Percentiles rank a stretch among this genome's conserved stretches.
phyloP scores from a whole-genome alignment of 768 basidiomycete genomes.

The Collybiopsis confluens region DNA sequence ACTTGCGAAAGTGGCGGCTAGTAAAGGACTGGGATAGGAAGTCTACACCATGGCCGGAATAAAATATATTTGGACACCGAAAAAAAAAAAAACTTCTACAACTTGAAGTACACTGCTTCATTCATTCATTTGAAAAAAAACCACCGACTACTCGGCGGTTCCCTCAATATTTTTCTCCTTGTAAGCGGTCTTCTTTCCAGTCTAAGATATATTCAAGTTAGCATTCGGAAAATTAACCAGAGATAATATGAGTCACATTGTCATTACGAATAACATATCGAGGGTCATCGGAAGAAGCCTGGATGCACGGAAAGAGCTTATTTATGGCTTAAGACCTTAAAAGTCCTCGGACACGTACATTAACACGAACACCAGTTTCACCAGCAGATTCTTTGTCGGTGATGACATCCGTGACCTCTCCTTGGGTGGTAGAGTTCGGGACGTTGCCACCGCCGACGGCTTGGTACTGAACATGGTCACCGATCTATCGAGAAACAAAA shows the following conservation, averaged over 20 bases:
- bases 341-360: neutral
- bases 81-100: no score
- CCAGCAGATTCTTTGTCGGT: neutral
- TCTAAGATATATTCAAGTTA: neutral
- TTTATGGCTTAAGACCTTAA: neutral
- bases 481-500: neutral
- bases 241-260: neutral
- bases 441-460: slow-evolving; percentile 4
- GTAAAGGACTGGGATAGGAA: no score
- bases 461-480: slow-evolving; percentile 3
- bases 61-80: no score
- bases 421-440: slow-evolving; percentile 3
- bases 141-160: no score
- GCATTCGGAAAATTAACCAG: neutral
- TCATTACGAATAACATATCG: slow-evolving; percentile 4
- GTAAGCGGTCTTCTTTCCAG: slow-evolving; percentile 5
- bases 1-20: no score
- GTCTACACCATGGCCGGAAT: no score
- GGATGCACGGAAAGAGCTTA: neutral
- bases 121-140: no score
- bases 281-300: neutral
- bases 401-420: neutral
- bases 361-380: neutral
- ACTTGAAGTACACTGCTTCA: no score
- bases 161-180: neutral